Conservation (phyloP, 2,329 filamentous ascomycete species). For the Beauveria varroae region DNA sequence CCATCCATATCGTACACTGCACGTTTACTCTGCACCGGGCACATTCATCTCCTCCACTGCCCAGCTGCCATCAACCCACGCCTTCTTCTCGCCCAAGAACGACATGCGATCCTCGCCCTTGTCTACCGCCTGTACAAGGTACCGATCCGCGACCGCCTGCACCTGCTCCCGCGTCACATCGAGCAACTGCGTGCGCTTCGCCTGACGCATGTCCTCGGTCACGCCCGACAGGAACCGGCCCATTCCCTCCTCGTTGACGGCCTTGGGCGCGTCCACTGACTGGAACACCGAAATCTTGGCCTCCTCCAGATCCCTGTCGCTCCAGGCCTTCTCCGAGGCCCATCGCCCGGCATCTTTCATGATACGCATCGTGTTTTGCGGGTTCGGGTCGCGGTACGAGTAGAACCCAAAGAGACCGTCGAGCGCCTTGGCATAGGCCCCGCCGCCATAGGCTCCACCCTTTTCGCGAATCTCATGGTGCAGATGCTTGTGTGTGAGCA, state of each 20-base stretch:
- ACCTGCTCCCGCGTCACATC: slow-evolving; percentile 81
- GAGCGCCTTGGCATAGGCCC: slow-evolving; percentile 72
- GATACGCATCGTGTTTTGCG: slow-evolving; percentile 76
- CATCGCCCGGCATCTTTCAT: slow-evolving; percentile 78
- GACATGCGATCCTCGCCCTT: slow-evolving; percentile 55
- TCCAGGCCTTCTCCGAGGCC: slow-evolving; percentile 76
- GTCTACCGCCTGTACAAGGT: slow-evolving; percentile 61
- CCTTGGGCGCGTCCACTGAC: slow-evolving; percentile 76
- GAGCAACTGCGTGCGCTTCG: slow-evolving; percentile 71
- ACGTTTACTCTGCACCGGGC: slow-evolving; percentile 30
- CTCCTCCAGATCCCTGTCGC: slow-evolving; percentile 80
- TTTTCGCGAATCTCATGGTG: slow-evolving; percentile 98
- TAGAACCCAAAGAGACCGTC: slow-evolving; percentile 91
- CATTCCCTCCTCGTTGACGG: slow-evolving; percentile 85
- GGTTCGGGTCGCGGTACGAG: slow-evolving; percentile 94
- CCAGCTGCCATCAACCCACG: slow-evolving; percentile 72
- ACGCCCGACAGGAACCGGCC: slow-evolving; percentile 76
- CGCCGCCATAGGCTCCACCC: slow-evolving; percentile 90
- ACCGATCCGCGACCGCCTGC: slow-evolving; percentile 70
- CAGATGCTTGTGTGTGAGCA: slow-evolving; percentile 91
- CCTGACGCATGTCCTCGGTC: slow-evolving; percentile 82
- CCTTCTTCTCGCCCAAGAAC: slow-evolving; percentile 76
- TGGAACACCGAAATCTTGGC: slow-evolving; percentile 96
- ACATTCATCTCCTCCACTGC: slow-evolving; percentile 67
- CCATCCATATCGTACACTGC: background rate